phyloP scores from a whole-genome alignment of 1,284 basidiomycete species.

The Heterobasidion irregulare region DNA sequence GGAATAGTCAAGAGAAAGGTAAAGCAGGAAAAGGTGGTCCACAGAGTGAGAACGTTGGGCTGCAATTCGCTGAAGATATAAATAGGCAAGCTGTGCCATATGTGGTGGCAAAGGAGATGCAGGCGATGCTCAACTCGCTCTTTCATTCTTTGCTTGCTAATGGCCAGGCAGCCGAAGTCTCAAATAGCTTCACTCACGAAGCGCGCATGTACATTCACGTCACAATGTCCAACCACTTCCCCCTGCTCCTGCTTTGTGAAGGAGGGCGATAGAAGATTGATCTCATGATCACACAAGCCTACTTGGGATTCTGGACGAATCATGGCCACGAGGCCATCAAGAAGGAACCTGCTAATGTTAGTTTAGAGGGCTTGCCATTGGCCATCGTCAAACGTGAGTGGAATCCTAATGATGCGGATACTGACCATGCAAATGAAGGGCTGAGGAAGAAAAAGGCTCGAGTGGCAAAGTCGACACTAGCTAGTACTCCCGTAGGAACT shows the following conservation, averaged over 20 bases:
- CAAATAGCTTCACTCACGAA: background rate
- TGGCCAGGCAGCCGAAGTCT: background rate
- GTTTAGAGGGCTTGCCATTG: too few species aligned
- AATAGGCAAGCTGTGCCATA: background rate
- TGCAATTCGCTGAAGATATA: background rate
- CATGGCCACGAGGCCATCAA: background rate
- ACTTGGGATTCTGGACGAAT: background rate
- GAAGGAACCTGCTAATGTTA: too few species aligned
- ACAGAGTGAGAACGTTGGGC: background rate
- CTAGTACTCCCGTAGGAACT: too few species aligned
- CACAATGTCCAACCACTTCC: background rate
- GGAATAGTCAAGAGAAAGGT: background rate
- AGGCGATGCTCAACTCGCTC: background rate
- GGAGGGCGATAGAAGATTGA: background rate
- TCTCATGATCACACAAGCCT: background rate
- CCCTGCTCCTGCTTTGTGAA: background rate
- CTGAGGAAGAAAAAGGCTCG: too few species aligned
- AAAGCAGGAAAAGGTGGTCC: background rate
- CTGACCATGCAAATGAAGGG: too few species aligned
- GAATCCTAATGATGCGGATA: too few species aligned
- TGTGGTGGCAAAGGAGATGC: background rate
- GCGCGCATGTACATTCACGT: background rate
- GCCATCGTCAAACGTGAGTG: too few species aligned
- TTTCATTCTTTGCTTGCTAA: background rate
- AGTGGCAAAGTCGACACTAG: too few species aligned